Conservation (phyloP, 1,139 yeast species). For the Pichia kudriavzevii region DNA sequence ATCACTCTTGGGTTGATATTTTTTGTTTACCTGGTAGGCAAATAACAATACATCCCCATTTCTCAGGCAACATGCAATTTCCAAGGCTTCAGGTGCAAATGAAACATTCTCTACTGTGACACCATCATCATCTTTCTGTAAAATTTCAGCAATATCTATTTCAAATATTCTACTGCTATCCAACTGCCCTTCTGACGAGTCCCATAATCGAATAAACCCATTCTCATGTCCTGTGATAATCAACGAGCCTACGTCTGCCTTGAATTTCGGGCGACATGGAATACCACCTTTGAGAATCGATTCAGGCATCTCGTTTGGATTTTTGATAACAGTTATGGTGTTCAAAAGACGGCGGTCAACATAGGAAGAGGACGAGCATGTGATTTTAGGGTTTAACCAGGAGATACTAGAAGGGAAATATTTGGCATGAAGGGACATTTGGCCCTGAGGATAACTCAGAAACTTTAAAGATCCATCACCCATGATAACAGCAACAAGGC, state of each 20-base stretch:
- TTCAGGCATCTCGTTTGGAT: constrained; percentile 22
- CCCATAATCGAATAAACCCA: constrained; percentile 75
- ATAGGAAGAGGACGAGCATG: constrained; percentile 42
- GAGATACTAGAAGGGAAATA: constrained; percentile 73
- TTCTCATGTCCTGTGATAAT: constrained; percentile 71
- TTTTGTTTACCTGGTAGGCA: constrained; percentile 49
- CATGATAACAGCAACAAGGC: constrained; percentile 48
- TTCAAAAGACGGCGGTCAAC: constrained; percentile 32
- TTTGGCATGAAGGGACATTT: constrained; percentile 46
- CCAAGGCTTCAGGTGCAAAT: constrained; percentile 72
- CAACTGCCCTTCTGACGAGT: constrained; percentile 70
- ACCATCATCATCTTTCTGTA: constrained; percentile 33
- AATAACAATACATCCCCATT: constrained; percentile 73
- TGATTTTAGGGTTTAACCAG: constrained; percentile 71
- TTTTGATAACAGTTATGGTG: constrained; percentile 23
- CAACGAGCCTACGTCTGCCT: constrained; percentile 44
- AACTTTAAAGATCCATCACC: constrained; percentile 52
- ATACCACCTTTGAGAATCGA: constrained; percentile 70
- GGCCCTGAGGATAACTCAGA: constrained; percentile 49
- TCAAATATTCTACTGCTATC: constrained; percentile 56
- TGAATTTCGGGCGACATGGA: constrained; percentile 55
- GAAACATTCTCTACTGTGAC: constrained; percentile 53
- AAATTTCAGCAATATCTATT: constrained; percentile 41
- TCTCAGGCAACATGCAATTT: constrained; percentile 60
- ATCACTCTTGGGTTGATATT: constrained; percentile 30